Conservation (phyloP, 1,284 basidiomycete species). For the Sparassis latifolia region DNA sequence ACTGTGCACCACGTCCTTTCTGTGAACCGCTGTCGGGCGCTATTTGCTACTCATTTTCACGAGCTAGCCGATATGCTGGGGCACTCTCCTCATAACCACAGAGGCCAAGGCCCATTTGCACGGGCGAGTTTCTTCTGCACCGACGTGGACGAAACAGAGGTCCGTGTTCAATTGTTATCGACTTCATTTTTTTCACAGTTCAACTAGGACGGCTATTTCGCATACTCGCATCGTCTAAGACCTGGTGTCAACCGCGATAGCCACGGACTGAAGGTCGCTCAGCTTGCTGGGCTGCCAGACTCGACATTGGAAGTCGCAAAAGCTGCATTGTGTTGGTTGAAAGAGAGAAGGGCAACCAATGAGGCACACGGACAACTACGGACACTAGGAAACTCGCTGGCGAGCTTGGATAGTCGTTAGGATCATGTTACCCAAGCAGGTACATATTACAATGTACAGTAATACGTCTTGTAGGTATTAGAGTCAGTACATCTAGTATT, state of each 20-base stretch:
- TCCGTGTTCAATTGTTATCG: constrained; percentile 28
- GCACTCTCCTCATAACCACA: constrained; percentile 34
- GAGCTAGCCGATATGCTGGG: constrained; percentile 85
- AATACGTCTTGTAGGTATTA: background rate
- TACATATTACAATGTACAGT: background rate
- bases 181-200: background rate
- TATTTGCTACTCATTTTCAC: constrained; percentile 98
- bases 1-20: constrained; percentile 78
- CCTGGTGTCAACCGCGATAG: constrained; percentile 89
- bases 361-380: constrained; percentile 16
- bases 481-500: constrained; percentile 1
- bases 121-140: constrained; percentile 85
- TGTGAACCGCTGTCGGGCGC: constrained; percentile 71
- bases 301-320: constrained; percentile 55
- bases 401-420: background rate
- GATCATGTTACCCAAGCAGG: background rate
- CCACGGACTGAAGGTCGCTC: constrained; percentile 89
- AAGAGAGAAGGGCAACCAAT: constrained; percentile 14
- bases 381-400: constrained; percentile 24
- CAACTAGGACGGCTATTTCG: constrained; percentile 61
- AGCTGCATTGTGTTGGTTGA: constrained; percentile 39
- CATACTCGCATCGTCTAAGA: constrained; percentile 78
- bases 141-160: constrained; percentile 71
- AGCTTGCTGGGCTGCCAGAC: constrained; percentile 80
- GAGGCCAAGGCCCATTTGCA: constrained; percentile 41